phyloP scores from a whole-genome alignment of 116 monocot species.

The Trichopus zeylanicus region DNA sequence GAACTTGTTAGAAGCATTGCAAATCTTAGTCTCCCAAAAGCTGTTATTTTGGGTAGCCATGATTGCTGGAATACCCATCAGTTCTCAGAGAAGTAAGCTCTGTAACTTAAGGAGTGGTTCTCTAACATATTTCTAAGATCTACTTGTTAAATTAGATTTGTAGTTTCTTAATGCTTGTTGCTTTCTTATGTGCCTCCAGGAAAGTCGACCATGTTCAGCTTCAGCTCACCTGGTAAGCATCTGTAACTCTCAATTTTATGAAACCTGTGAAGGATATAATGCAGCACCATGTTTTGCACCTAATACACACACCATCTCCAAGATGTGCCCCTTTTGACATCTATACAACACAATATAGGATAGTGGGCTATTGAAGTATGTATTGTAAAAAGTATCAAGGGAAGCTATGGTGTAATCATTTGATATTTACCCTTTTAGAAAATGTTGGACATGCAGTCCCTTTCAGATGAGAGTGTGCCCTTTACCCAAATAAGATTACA shows the following conservation, averaged over 20 bases:
- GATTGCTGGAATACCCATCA: slow-evolving; percentile 64
- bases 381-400: too few relatives aligned
- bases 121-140: background rate
- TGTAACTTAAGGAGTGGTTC: background rate
- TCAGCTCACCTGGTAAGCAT: slow-evolving; percentile 54
- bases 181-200: slow-evolving; percentile 19
- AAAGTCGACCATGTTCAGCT: slow-evolving; percentile 47
- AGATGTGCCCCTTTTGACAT: background rate
- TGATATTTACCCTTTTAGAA: too few relatives aligned
- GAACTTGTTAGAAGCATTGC: slow-evolving; percentile 70
- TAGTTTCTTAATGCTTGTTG: background rate
- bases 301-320: background rate
- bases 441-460: too few relatives aligned
- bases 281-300: background rate
- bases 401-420: too few relatives aligned
- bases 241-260: too few relatives aligned
- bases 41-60: slow-evolving; percentile 68
- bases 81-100: slow-evolving; percentile 51
- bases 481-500: too few relatives aligned
- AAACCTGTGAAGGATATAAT: background rate
- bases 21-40: slow-evolving; percentile 47
- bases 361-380: too few relatives aligned
- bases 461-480: too few relatives aligned
- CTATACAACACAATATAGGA: background rate
- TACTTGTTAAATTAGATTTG: background rate